Evolutionary conservation across 495 filamentous ascomycete species (phyloP), one percentile per base, ranked within the genome.

Genomic region (Podospora anserina): DNA sequence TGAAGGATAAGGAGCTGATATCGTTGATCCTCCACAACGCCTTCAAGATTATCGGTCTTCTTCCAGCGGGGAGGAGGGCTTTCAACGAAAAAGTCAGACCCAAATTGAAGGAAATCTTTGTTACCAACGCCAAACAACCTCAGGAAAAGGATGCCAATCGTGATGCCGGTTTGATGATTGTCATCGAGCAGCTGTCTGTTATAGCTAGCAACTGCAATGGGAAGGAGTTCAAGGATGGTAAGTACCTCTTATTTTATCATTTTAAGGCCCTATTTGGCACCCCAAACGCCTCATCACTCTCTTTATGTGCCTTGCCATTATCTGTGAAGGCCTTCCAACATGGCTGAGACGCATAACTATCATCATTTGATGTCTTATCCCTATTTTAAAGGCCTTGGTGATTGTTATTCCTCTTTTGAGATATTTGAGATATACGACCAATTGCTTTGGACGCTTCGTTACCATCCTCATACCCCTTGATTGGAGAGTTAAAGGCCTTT

Each of bases 181-280:
- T 97, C 2, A 81, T 99, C 2, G 92, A 97, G 68, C 93, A 96
- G 69, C 85, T 96, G 71, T 78, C 81, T 3, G 79, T 89, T 2
- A 88, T 96, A 65, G 86, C 91, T 4, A 86, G 88, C 5, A 95
- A 94, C 66, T 96, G 90, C 69, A 88, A 90, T 4, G 93, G 93
- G 0, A 91, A 91, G 71, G 94, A 97, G 68, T 98, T 98, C 78
- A 97, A 97, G 80, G 93, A 96, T 70, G 89, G 91, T 92, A 76
- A 72, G 88, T 80, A 61, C 30, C 4, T 28, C 18, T 60, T 23
- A 44, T 66, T 20, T 0, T 53, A 53, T 61, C 13, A 4, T 18
- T 13, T 13, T 49, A 0, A 61, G 53, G 28, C 74, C 39, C 13
- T 16, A 49, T 49, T 49, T 49, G 9, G 5, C 11, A 6, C 39